A percentile compares a stretch with the other conserved stretches of the same genome.
Conservation (phyloP, 1,284 basidiomycete genomes). For the Cronartium ribicola region DNA sequence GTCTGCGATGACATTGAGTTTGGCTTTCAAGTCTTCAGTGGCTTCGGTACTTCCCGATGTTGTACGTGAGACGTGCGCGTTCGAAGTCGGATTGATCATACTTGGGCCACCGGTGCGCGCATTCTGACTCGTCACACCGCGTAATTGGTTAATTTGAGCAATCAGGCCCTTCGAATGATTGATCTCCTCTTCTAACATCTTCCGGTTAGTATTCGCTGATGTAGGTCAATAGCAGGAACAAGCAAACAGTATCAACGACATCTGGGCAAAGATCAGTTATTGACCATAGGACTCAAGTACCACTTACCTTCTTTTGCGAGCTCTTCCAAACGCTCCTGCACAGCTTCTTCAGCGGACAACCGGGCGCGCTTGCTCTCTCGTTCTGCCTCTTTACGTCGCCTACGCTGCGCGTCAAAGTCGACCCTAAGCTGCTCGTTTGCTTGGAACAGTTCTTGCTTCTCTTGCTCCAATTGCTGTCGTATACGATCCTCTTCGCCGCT, state of each 20-base stretch:
- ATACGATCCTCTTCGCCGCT: slow-evolving; percentile 37
- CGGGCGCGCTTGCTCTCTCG: slow-evolving; percentile 10
- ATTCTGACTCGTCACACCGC: background rate
- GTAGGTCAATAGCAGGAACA: background rate
- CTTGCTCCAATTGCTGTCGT: slow-evolving; percentile 19
- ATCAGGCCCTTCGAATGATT: slow-evolving; percentile 36
- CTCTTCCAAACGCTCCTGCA: slow-evolving; percentile 31
- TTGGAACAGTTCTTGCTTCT: slow-evolving; percentile 14
- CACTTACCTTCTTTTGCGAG: slow-evolving; percentile 20
- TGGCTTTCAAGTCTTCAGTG: slow-evolving; percentile 24
- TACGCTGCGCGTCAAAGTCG: slow-evolving; percentile 19
- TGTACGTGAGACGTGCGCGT: background rate
- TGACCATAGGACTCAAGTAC: background rate
- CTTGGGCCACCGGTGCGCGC: background rate
- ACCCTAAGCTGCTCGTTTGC: slow-evolving; percentile 11
- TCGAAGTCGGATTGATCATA: background rate
- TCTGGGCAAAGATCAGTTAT: background rate
- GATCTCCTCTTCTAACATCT: slow-evolving; percentile 29
- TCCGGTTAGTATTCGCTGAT: slow-evolving; percentile 19
- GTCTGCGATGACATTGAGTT: slow-evolving; percentile 23
- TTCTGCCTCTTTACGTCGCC: slow-evolving; percentile 34
- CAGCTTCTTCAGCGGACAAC: slow-evolving; percentile 10
- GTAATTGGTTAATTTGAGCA: slow-evolving; percentile 32
- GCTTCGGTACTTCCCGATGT: slow-evolving; percentile 17
- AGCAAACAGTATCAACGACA: background rate